Percentiles rank a stretch among this genome's conserved stretches.
Conservation (phyloP, 1,284 basidiomycete species). For the Tilletia indica region DNA sequence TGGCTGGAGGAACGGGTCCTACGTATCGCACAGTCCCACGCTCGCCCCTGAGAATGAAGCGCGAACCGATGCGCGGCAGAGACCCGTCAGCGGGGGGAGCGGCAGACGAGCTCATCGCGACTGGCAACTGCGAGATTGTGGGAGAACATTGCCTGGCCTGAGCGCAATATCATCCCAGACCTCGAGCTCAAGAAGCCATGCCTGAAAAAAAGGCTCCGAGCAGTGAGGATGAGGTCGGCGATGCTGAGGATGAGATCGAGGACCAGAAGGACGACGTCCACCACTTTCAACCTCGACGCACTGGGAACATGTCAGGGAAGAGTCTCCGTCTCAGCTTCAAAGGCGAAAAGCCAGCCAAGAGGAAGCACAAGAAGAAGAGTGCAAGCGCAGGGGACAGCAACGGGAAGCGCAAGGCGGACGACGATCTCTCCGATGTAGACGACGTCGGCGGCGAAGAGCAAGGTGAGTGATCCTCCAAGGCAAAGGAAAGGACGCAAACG, state of each 20-base stretch:
- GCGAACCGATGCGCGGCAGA: conserved; percentile 26
- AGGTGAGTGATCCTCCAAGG: conserved; percentile 11
- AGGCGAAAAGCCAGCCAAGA: conserved; percentile 9
- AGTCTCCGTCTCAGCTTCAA: conserved; percentile 18
- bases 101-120: neutral
- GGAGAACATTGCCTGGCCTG: neutral
- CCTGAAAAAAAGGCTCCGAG: conserved; percentile 14
- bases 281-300: neutral
- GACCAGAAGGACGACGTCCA: neutral
- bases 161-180: neutral
- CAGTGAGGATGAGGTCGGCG: neutral
- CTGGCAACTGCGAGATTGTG: no score
- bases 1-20: conserved; percentile 68
- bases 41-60: conserved; percentile 35
- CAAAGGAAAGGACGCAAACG: no score
- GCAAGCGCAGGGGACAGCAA: neutral
- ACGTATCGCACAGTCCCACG: conserved; percentile 67
- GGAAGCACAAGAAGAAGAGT: conserved; percentile 5
- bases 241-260: neutral
- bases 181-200: neutral
- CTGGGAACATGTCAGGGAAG: conserved; percentile 9
- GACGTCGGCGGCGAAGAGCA: conserved; percentile 37
- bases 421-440: conserved; percentile 23
- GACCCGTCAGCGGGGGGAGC: neutral
- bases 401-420: conserved; percentile 16